These are phyloP conservation scores for Scheffersomyces segobiensis DNA, from an alignment of 1,139 yeast species.

Conservation along the genomic window DNA sequence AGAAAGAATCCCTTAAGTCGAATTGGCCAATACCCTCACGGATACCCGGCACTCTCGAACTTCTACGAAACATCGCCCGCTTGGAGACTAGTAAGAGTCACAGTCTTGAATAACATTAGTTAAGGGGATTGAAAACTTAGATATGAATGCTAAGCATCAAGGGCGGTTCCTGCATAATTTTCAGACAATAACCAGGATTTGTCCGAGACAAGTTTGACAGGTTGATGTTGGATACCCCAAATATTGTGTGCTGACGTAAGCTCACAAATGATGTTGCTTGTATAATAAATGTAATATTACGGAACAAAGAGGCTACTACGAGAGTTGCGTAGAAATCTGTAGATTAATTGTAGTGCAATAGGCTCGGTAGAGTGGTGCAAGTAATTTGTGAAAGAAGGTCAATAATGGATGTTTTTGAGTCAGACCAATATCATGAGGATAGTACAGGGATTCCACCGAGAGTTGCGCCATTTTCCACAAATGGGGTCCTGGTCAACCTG, in stretches of 20 bases:
- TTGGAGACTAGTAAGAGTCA: constrained; percentile 2
- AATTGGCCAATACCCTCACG: constrained; percentile 9
- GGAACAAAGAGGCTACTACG: background rate
- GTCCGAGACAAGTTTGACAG: background rate
- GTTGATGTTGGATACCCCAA: background rate
- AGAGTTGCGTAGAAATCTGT: background rate
- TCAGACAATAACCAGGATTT: background rate
- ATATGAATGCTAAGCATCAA: background rate
- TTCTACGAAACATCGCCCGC: constrained; percentile 13
- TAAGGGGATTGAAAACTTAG: background rate
- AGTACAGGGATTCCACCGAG: background rate
- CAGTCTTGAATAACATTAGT: background rate
- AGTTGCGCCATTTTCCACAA: background rate
- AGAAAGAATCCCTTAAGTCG: background rate
- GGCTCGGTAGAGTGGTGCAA: no score
- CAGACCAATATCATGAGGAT: background rate
- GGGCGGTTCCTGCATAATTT: background rate
- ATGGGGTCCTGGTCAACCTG: background rate
- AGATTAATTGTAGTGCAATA: no score
- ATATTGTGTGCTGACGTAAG: background rate
- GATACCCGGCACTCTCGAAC: constrained; percentile 6
- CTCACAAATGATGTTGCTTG: background rate
- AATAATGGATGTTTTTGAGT: background rate
- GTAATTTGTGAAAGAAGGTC: background rate
- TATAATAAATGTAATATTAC: background rate